Conservation (phyloP, 179 eudicot species). For the Gypsophila paniculata region DNA sequence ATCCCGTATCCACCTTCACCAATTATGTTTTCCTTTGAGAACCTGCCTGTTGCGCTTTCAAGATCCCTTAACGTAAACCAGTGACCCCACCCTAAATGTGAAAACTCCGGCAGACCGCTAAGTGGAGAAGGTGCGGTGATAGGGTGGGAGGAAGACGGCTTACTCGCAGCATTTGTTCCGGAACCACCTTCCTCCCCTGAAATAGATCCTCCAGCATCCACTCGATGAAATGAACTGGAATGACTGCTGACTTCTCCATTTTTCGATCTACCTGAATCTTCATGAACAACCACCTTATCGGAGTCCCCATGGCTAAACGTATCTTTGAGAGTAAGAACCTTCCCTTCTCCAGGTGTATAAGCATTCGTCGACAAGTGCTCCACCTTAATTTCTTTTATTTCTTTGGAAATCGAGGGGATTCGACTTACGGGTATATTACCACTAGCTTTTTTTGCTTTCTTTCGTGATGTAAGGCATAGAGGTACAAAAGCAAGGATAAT, state of each 20-base stretch:
- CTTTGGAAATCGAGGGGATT: slow-evolving; percentile 78
- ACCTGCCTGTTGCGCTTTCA: slow-evolving; percentile 72
- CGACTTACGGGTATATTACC: slow-evolving; percentile 53
- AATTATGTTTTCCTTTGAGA: slow-evolving; percentile 83
- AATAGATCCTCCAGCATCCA: slow-evolving; percentile 52
- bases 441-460: slow-evolving; percentile 49
- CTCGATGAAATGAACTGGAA: slow-evolving; percentile 65
- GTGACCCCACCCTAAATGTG: slow-evolving; percentile 98
- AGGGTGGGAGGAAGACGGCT: slow-evolving; percentile 64
- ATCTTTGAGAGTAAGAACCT: slow-evolving; percentile 66
- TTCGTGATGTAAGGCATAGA: slow-evolving; percentile 56
- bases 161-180: slow-evolving; percentile 41
- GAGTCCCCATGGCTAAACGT: slow-evolving; percentile 66
- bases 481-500: slow-evolving; percentile 40
- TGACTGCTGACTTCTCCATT: slow-evolving; percentile 61
- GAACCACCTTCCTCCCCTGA: slow-evolving; percentile 84
- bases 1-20: slow-evolving; percentile 99
- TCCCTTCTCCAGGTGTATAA: slow-evolving; percentile 52
- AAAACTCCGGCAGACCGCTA: slow-evolving; percentile 79
- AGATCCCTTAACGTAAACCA: slow-evolving; percentile 96
- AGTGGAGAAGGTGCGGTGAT: slow-evolving; percentile 90
- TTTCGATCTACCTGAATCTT: slow-evolving; percentile 53
- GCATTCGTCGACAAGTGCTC: slow-evolving; percentile 58
- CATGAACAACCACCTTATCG: slow-evolving; percentile 55
- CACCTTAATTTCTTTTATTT: slow-evolving; percentile 80